Evolutionary conservation across 495 filamentous ascomycete species (phyloP).

Genomic region (Evansstolkia leycettana): DNA sequence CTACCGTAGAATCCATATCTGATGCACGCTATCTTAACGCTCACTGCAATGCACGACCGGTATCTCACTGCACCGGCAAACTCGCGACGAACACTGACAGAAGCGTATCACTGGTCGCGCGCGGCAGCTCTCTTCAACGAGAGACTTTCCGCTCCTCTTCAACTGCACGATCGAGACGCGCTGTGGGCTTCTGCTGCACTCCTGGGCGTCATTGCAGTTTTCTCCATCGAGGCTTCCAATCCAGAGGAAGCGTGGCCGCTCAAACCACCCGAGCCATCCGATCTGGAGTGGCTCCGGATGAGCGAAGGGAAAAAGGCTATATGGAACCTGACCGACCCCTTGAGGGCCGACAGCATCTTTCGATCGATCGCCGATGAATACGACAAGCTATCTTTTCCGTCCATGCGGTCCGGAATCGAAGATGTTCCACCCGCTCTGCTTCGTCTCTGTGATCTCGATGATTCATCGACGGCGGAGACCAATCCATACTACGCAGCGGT

Average conservation of each 20-base stretch:
- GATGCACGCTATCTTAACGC: constrained; percentile 34
- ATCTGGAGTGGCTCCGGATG: constrained; percentile 32
- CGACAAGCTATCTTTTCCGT: constrained; percentile 12
- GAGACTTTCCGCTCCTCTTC: constrained; percentile 19
- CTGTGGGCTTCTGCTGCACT: constrained; percentile 33
- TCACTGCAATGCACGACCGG: constrained; percentile 32
- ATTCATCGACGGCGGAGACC: constrained; percentile 18
- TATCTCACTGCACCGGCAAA: constrained; percentile 16
- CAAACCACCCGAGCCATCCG: constrained; percentile 10
- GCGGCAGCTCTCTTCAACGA: constrained; percentile 24
- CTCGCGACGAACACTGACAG: constrained; percentile 19
- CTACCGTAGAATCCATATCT: constrained; percentile 26
- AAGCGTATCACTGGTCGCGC: constrained; percentile 32
- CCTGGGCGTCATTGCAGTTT: constrained; percentile 25
- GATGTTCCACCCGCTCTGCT: constrained; percentile 17
- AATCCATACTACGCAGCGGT: constrained; percentile 30
- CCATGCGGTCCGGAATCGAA: constrained; percentile 16
- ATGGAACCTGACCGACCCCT: constrained; percentile 25
- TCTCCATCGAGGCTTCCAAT: constrained; percentile 20
- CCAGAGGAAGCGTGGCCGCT: constrained; percentile 34
- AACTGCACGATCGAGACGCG: constrained; percentile 26
- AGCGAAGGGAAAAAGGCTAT: constrained; percentile 31
- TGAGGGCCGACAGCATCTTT: constrained; percentile 31
- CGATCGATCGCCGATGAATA: constrained; percentile 19
- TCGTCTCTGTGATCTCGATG: constrained; percentile 18